Percentiles rank a stretch among this genome's conserved stretches.
phyloP scores from a whole-genome alignment of 2,329 filamentous ascomycete species.

The Cryoendolithus antarcticus region DNA sequence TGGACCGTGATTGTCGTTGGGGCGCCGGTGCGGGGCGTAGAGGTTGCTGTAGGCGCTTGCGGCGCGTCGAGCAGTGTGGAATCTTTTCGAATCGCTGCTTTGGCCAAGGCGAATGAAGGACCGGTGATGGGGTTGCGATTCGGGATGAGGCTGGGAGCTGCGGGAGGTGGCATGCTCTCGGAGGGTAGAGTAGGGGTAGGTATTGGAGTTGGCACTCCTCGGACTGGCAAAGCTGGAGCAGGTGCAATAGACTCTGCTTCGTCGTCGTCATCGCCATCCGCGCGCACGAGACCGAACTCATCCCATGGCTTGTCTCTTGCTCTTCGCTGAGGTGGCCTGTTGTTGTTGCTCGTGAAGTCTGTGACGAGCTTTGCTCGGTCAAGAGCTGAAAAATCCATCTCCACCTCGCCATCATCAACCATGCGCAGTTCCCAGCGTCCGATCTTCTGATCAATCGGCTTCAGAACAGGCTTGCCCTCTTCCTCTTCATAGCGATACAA shows the following conservation, averaged over 20 bases:
- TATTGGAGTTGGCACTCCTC: conserved; percentile 18
- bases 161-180: conserved; percentile 17
- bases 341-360: conserved; percentile 69
- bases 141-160: conserved; percentile 21
- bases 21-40: conserved; percentile 49
- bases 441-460: conserved; percentile 56
- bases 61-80: conserved; percentile 33
- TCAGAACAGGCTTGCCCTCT: conserved; percentile 55
- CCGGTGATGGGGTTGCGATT: conserved; percentile 40
- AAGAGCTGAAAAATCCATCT: conserved; percentile 72
- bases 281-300: conserved; percentile 68
- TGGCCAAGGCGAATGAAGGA: conserved; percentile 36
- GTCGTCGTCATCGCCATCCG: conserved; percentile 53
- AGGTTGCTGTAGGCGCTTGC: conserved; percentile 29
- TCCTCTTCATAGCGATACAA: conserved; percentile 70
- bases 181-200: conserved; percentile 11
- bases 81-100: conserved; percentile 29
- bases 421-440: conserved; percentile 76
- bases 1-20: conserved; percentile 61
- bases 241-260: conserved; percentile 1
- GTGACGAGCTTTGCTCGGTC: conserved; percentile 62
- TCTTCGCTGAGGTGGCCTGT: conserved; percentile 50
- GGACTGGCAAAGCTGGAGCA: background rate
- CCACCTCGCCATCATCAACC: conserved; percentile 73
- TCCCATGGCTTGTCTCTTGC: conserved; percentile 68